A percentile compares a stretch with the other conserved stretches of the same genome.
Conservation (phyloP, 1,284 basidiomycete genomes). For the Rhodotorula mucilaginosa region DNA sequence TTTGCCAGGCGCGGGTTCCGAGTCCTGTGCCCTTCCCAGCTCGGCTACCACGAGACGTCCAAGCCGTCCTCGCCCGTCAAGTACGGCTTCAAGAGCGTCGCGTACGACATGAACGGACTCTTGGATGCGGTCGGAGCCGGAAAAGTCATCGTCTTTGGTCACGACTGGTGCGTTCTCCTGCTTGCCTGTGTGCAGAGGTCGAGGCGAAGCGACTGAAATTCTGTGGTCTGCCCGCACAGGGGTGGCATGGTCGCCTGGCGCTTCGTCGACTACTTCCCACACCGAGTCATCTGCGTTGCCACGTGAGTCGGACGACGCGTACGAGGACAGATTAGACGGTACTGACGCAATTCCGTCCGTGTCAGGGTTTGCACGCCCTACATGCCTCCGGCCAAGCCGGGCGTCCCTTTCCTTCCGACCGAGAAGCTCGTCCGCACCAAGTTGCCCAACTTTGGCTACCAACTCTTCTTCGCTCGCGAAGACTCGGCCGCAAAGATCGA, state of each 20-base stretch:
- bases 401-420: conserved; percentile 10
- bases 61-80: conserved; percentile 25
- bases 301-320: conserved; percentile 7
- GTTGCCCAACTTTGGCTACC: conserved; percentile 43
- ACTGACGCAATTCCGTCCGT: background rate
- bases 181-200: background rate
- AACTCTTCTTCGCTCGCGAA: conserved; percentile 31
- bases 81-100: conserved; percentile 37
- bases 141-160: conserved; percentile 39
- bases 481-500: conserved; percentile 32
- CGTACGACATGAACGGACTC: conserved; percentile 37
- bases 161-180: conserved; percentile 38
- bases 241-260: conserved; percentile 44
- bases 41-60: conserved; percentile 35
- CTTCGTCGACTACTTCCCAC: conserved; percentile 40
- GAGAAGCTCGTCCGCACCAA: conserved; percentile 28
- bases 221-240: conserved; percentile 12
- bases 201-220: too few relatives aligned
- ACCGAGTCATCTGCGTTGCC: conserved; percentile 34
- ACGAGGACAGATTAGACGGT: background rate
- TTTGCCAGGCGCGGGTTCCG: conserved; percentile 36
- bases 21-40: conserved; percentile 38
- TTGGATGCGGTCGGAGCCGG: conserved; percentile 27
- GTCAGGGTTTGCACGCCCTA: conserved; percentile 42
- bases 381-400: conserved; percentile 23